Base-by-base conservation (phyloP, 495 filamentous ascomycete genomes). In the Penicillium nucicola region DNA sequence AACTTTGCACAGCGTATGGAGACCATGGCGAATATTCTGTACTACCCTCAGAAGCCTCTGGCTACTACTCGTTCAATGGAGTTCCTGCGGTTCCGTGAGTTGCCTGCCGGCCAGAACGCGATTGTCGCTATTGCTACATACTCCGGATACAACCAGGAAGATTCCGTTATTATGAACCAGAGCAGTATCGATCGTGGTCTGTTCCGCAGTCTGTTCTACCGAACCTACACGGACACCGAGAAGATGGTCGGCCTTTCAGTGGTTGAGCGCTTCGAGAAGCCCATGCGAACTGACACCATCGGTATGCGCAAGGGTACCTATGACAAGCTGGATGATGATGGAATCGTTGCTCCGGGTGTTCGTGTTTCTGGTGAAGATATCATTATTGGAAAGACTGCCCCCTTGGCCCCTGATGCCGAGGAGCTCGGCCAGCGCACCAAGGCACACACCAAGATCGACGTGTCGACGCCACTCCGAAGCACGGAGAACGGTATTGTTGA, bases 101-200 rank as follows among this genome's bases (percentile, higher is more conserved):
- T 99, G 45, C 93, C 93, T 2, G 93, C 93, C 20, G 93, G 93
- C 6, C 93, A 99, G 70, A 99, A 99, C 59, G 93, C 93, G 17
- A 97, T 99, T 59, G 93, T 99, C 11, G 93, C 95, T 31, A 97
- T 99, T 75, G 81, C 88, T 38, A 91, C 87, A 67, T 99, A 97
- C 71, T 96, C 90, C 13, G 93, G 93, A n/a, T 99, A 97, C 79
- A 97, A 99, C 67, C 95, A 97, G 68, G 93, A 99, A 89, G 93
- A 99, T 82, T 97, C 93, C 18, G 93, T 99, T 44, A 95, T 99
- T 57, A 97, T 99, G 95, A 99, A 97, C 71, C 95, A 99, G 70
- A 95, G 89, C 73, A 93, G 89, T 57, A 97, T 97, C 59, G 93
- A 99, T 61, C 87, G 93, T 51, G 93, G 93, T 30, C 76, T 99